A percentile compares a stretch with the other conserved stretches of the same genome.
phyloP scores from a whole-genome alignment of 2,329 filamentous ascomycete species.

The Purpureocillium takamizusanense region DNA sequence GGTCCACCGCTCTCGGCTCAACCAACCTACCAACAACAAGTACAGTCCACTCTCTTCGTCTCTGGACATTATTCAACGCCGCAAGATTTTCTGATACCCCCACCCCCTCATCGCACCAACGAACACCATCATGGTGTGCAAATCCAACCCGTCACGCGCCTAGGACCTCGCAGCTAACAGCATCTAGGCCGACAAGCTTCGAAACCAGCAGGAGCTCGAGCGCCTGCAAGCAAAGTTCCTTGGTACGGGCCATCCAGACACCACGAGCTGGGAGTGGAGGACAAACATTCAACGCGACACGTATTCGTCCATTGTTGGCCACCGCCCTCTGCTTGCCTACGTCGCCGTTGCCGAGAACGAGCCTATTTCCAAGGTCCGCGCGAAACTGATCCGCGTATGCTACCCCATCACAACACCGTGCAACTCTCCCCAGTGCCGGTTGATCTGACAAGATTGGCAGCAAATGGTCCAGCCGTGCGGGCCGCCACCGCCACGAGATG shows the following conservation, averaged over 20 bases:
- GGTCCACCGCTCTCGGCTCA: too few relatives aligned
- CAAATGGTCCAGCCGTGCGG: constrained; percentile 60
- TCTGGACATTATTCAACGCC: too few relatives aligned
- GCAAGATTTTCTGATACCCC: too few relatives aligned
- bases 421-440: too few relatives aligned
- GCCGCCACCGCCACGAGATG: constrained; percentile 47
- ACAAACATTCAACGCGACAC: constrained; percentile 94
- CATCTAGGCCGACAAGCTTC: constrained; percentile 83
- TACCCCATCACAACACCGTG: neutral
- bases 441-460: too few relatives aligned
- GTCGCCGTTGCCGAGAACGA: constrained; percentile 87
- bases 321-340: constrained; percentile 80
- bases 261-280: constrained; percentile 94
- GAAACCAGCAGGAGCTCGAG: constrained; percentile 95
- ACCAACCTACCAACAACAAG: too few relatives aligned
- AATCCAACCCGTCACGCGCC: too few relatives aligned
- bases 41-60: too few relatives aligned
- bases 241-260: constrained; percentile 93
- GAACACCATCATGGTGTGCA: too few relatives aligned
- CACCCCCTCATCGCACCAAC: too few relatives aligned
- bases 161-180: neutral
- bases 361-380: constrained; percentile 68
- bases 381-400: constrained; percentile 65
- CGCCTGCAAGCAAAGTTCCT: constrained; percentile 92
- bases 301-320: constrained; percentile 80